phyloP scores from a whole-genome alignment of 2,329 filamentous ascomycete genomes.

The Leptographium lundbergii region DNA sequence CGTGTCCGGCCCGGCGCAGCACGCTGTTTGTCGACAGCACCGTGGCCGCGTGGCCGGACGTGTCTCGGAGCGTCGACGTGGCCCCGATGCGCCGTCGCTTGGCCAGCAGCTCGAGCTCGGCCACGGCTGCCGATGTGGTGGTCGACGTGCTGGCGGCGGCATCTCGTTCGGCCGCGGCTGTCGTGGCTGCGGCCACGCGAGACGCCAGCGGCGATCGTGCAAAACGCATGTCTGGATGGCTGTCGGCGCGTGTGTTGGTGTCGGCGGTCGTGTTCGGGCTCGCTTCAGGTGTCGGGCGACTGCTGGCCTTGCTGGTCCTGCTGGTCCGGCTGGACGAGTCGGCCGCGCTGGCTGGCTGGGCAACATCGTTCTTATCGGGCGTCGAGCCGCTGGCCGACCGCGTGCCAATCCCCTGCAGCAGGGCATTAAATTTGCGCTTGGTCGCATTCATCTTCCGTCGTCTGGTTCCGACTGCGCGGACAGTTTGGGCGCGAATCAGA shows the following conservation, averaged over 20 bases:
- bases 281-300: too few species aligned
- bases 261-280: not conserved
- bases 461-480: too few species aligned
- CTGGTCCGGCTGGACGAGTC: not conserved
- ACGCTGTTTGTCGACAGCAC: constrained; percentile 26
- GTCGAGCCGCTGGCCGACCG: constrained; percentile 28
- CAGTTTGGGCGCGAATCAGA: not conserved
- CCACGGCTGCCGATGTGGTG: constrained; percentile 1
- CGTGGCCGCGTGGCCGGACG: constrained; percentile 11
- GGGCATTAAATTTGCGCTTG: constrained; percentile 72
- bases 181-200: not conserved
- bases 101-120: constrained; percentile 29
- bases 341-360: not conserved
- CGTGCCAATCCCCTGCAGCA: constrained; percentile 54
- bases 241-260: not conserved
- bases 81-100: constrained; percentile 41
- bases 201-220: not conserved
- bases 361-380: constrained; percentile 17
- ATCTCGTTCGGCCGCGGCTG: not conserved
- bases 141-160: not conserved
- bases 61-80: constrained; percentile 15
- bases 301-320: not conserved
- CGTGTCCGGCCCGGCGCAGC: constrained; percentile 22
- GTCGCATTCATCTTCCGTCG: constrained; percentile 49
- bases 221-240: not conserved